Conservation (phyloP, 2,329 filamentous ascomycete species). For the Amylocarpus encephaloides region DNA sequence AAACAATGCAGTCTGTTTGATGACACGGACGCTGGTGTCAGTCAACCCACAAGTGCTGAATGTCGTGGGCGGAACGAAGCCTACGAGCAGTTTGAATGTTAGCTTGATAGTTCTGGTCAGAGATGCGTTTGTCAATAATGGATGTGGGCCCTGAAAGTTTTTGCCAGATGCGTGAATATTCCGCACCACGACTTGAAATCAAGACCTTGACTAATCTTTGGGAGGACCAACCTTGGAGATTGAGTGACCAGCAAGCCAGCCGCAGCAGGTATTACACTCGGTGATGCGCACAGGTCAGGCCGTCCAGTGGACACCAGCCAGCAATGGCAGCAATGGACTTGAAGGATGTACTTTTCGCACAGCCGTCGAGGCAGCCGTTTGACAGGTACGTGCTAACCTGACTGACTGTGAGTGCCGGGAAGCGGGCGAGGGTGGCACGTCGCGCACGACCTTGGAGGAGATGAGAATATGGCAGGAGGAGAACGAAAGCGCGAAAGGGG, state of each 20-base stretch:
- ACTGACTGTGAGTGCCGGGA: conserved; percentile 9
- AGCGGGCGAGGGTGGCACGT: conserved; percentile 16
- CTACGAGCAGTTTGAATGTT: conserved; percentile 16
- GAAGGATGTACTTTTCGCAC: neutral
- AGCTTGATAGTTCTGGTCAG: conserved; percentile 11
- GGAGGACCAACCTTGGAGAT: conserved; percentile 16
- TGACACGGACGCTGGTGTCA: conserved; percentile 25
- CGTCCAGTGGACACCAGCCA: neutral
- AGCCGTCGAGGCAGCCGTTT: conserved; percentile 7
- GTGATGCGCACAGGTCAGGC: conserved; percentile 9
- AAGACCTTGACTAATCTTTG: neutral
- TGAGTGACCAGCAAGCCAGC: conserved; percentile 11
- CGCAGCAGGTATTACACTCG: conserved; percentile 7
- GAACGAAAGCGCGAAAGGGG: neutral
- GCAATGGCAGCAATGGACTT: neutral
- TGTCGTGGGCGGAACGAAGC: conserved; percentile 7
- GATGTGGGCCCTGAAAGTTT: conserved; percentile 5
- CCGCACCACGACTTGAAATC: conserved; percentile 8
- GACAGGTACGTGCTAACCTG: too few species aligned
- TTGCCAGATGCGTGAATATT: conserved; percentile 18
- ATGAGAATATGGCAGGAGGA: neutral
- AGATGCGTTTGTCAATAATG: conserved; percentile 6
- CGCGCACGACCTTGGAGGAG: conserved; percentile 4
- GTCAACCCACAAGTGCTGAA: conserved; percentile 13
- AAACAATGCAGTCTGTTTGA: conserved; percentile 22